These are phyloP conservation scores for Staphylotrichum tortipilum DNA, from an alignment of 495 filamentous ascomycete genomes.

Conservation along the genomic window DNA sequence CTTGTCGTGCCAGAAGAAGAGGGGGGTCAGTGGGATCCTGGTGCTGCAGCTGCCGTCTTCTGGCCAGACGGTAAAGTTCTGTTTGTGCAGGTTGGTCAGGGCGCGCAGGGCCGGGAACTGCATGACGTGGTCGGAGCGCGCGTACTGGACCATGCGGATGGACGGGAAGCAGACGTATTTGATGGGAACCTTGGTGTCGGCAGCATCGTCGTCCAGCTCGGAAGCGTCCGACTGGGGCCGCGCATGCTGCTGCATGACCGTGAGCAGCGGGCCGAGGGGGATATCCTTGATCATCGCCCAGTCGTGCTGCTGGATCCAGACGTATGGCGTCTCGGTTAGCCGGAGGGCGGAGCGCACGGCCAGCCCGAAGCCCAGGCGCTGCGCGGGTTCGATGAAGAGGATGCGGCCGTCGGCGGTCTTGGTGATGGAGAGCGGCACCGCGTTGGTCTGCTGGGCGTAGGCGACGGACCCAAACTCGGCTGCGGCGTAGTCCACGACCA, in stretches of 20 bases:
- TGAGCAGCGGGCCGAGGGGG: slow-evolving; percentile 28
- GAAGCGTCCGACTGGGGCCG: background rate
- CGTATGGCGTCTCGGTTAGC: slow-evolving; percentile 33
- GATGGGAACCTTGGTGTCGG: slow-evolving; percentile 17
- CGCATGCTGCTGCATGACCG: slow-evolving; percentile 28
- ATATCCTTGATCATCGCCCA: slow-evolving; percentile 36
- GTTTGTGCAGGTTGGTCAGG: slow-evolving; percentile 31
- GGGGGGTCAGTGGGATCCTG: slow-evolving; percentile 35
- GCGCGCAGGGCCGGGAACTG: slow-evolving; percentile 27
- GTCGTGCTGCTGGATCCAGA: slow-evolving; percentile 45
- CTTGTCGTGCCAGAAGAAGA: slow-evolving; percentile 46
- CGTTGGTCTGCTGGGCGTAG: slow-evolving; percentile 24
- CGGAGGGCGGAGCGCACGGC: slow-evolving; percentile 37
- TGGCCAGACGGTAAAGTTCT: slow-evolving; percentile 22
- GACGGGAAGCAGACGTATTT: slow-evolving; percentile 36
- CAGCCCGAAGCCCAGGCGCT: slow-evolving; percentile 38
- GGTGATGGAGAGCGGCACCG: slow-evolving; percentile 27
- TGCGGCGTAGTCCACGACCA: slow-evolving; percentile 16
- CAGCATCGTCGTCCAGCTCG: no score
- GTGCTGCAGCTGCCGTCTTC: background rate
- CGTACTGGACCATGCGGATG: slow-evolving; percentile 37
- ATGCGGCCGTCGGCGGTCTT: slow-evolving; percentile 27
- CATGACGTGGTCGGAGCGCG: slow-evolving; percentile 32
- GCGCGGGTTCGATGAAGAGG: slow-evolving; percentile 34
- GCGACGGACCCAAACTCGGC: slow-evolving; percentile 36